Evolutionary conservation across 257 asterid genomes (phyloP), one percentile per base, ranked within the genome.

Genomic region (Nicotiana otophora): DNA sequence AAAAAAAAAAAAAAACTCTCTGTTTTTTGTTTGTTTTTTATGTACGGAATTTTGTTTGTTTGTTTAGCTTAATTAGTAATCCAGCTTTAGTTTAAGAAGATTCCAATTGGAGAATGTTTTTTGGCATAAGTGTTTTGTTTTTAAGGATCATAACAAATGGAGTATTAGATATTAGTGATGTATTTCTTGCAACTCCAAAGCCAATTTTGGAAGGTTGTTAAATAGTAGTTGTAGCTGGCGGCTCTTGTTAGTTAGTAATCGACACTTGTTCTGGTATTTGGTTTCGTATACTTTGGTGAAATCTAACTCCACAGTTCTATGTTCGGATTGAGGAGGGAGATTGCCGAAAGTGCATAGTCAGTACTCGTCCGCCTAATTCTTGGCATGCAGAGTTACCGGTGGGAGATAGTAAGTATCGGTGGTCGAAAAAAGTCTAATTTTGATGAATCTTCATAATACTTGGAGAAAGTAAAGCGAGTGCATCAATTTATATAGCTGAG

Each of bases 171-270:
- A 70, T 70, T 70, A 39, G 20, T 70, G 58, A 11, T 42, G 78
- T 70, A 20, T 20, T 69, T 0, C 10, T 74, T 46, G 39, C 14
- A 1, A 23, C 14, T 3, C 5, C 1, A 74, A 9, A 46, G 16
- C 79, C 23, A 74, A 23, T 74, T 48, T 74, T 74, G 79, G 79
- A 74, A 74, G 39, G 79, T 48, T 74, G 61, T 74, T 74, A 7
- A 51, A 46, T 48, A 14, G 23, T 74, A 20, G 48, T 74, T 48
- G 79, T 23, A 48, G 62, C 42, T 74, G 55, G 34, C 5, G 39
- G 42, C 15, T 74, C 23, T 23, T 46, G 4, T 23, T 74, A 74
- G 79, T 23, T 26, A 14, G 61, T 2, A 70, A 62, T 74, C 7
- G 1, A 70, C 14, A 14, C 42, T 48, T 72, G 79, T 48, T 72